Base-by-base conservation (phyloP, 1,284 basidiomycete genomes). In the Boletus holoroseus region DNA sequence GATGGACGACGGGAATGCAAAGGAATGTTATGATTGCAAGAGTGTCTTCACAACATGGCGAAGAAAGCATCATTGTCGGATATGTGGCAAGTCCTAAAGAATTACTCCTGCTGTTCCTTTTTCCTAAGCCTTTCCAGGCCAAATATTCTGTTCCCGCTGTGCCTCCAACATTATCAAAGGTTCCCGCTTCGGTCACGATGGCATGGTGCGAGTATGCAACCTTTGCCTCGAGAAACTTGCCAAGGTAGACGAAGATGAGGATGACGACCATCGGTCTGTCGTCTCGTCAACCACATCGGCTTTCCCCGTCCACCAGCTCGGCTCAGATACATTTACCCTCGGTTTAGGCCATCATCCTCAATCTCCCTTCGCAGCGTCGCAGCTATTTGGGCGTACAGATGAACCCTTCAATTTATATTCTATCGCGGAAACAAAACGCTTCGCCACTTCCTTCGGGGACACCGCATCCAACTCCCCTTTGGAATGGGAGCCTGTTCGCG, bases 81-180 rank as follows among this genome's bases (percentile, higher is more conserved):
- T 93, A 67, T 94, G 93, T 64, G 93, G 88, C 86, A 63, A 50
- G 81, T 68, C 24, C 32, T 15, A n/a, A 48, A 15, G 8, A 40
- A 15, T 22, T 36, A 2, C 12, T 49, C 34, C 30, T 40, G 9
- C 49, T 3, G 32, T 37, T 42, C 20, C 24, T 41, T n/a, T 34
- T 47, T 30, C 47, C 39, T 58, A 43, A 59, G 3, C 27, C 34
- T 41, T 41, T 50, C 18, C 45, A 94, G 92, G 81, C 41, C 88
- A 90, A 70, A 87, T 90, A 62, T 96, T 94, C 65, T 97, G 94
- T 68, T 91, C 90, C 20, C 81, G 91, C 6, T 92, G 95, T 67
- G 94, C 95, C 3, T 94, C 93, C n/a, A 95, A 97, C 62, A 90
- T 98, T 61, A 93, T 99, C 68, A 92, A 94, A 55, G 94, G 92